phyloP scores from a whole-genome alignment of 2,329 filamentous ascomycete species.

The Verticillium nubilum region DNA sequence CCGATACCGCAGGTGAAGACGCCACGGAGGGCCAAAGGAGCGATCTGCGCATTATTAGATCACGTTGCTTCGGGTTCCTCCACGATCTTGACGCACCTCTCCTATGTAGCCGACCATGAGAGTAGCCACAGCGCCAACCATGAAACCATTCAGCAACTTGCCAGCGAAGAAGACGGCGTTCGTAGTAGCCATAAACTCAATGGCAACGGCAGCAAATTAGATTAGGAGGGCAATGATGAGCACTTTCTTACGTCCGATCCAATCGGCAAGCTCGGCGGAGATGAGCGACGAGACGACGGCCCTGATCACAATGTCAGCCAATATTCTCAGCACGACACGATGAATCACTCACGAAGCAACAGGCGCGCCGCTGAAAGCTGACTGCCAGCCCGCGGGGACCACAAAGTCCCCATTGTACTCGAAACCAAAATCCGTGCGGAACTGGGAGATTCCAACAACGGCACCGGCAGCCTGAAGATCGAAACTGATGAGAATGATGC shows the following conservation, averaged over 20 bases:
- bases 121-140: constrained; percentile 19
- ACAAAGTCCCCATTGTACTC: constrained; percentile 29
- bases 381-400: constrained; percentile 36
- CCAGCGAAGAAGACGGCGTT: constrained; percentile 24
- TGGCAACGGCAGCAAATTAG: constrained; percentile 28
- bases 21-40: constrained; percentile 21
- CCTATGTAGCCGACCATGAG: constrained; percentile 24
- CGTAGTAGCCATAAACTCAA: constrained; percentile 32
- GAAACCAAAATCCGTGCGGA: constrained; percentile 37
- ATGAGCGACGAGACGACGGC: neutral
- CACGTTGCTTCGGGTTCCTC: neutral
- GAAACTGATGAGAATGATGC: constrained; percentile 30
- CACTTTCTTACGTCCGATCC: neutral
- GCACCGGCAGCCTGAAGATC: constrained; percentile 34
- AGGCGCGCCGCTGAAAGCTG: constrained; percentile 35
- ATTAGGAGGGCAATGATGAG: constrained; percentile 25
- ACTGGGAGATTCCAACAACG: constrained; percentile 36
- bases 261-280: neutral
- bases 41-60: constrained; percentile 12
- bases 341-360: constrained; percentile 24
- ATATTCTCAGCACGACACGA: neutral
- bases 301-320: neutral
- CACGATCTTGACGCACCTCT: constrained; percentile 15
- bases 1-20: constrained; percentile 22
- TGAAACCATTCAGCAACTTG: constrained; percentile 36